Evolutionary conservation across 1,284 basidiomycete species (phyloP).

Genomic region (Coniferiporia sulphurascens): DNA sequence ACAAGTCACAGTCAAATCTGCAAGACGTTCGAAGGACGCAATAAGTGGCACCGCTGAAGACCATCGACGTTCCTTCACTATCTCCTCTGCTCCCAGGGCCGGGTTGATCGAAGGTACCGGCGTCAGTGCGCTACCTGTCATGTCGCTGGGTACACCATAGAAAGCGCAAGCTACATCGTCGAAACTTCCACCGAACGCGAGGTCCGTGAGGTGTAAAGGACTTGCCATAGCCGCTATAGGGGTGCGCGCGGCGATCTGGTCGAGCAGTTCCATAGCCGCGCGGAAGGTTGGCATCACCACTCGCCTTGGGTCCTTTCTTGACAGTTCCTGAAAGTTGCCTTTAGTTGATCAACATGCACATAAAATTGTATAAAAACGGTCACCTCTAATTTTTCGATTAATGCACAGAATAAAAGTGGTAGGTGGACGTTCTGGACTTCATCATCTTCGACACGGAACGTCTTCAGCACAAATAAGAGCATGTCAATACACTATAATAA

Average conservation of each 20-base stretch:
- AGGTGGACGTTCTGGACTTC: conserved; percentile 78
- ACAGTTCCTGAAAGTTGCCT: conserved; percentile 28
- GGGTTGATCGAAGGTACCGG: background rate
- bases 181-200: conserved; percentile 18
- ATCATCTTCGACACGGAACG: conserved; percentile 74
- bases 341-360: conserved; percentile 1
- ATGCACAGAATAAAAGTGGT: conserved; percentile 66
- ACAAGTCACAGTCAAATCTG: conserved; percentile 41
- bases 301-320: conserved; percentile 32
- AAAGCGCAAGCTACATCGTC: conserved; percentile 17
- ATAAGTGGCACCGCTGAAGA: conserved; percentile 47
- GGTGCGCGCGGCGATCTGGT: conserved; percentile 49
- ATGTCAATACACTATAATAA: conserved; percentile 53
- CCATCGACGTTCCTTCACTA: conserved; percentile 5
- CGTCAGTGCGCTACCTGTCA: background rate
- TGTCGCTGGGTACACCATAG: conserved; percentile 8
- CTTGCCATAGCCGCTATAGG: conserved; percentile 27
- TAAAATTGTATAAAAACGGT: conserved; percentile 20
- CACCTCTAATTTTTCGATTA: conserved; percentile 62
- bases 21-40: conserved; percentile 51
- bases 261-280: conserved; percentile 47
- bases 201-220: conserved; percentile 14
- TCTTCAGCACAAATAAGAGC: conserved; percentile 63
- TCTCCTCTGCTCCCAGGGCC: background rate
- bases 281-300: conserved; percentile 34